These are phyloP conservation scores for Auriscalpium orientale DNA, from an alignment of 768 basidiomycete genomes.

Conservation along the genomic window DNA sequence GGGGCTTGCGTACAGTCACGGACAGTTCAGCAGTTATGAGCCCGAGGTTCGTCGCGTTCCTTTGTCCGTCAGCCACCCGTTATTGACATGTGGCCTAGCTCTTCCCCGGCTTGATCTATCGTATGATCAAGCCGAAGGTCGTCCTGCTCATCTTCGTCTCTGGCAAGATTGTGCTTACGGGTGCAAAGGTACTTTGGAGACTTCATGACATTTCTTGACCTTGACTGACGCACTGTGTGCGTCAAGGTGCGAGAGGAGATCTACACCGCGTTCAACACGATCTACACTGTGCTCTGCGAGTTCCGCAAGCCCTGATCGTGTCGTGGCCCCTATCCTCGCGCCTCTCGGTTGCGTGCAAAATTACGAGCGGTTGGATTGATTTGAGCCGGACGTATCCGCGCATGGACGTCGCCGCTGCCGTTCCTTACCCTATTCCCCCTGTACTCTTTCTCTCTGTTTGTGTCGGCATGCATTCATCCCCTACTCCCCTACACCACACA, in stretches of 20 bases:
- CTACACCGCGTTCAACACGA: slow-evolving; percentile 98
- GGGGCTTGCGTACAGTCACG: slow-evolving; percentile 95
- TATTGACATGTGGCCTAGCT: slow-evolving; percentile 40
- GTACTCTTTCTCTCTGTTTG: neutral
- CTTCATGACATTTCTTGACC: neutral
- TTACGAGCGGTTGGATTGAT: neutral
- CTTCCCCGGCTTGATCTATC: slow-evolving; percentile 98
- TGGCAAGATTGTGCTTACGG: slow-evolving; percentile 97
- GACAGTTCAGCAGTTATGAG: slow-evolving; percentile 96
- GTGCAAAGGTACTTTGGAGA: slow-evolving; percentile 77
- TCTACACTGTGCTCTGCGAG: slow-evolving; percentile 95
- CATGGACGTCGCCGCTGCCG: neutral
- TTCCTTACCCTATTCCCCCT: neutral
- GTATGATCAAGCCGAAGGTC: slow-evolving; percentile 99
- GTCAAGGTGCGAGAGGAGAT: slow-evolving; percentile 94
- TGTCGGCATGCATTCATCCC: neutral
- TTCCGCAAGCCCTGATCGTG: slow-evolving; percentile 71
- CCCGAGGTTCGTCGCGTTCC: slow-evolving; percentile 68
- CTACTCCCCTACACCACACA: neutral
- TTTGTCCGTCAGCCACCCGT: neutral
- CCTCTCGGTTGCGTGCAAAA: neutral
- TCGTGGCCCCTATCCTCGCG: neutral
- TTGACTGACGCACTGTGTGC: neutral
- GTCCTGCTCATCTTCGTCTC: slow-evolving; percentile 98
- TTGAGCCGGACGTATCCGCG: too few relatives aligned